Conservation (phyloP, 441 rosid species). For the Adansonia rubrostipa region DNA sequence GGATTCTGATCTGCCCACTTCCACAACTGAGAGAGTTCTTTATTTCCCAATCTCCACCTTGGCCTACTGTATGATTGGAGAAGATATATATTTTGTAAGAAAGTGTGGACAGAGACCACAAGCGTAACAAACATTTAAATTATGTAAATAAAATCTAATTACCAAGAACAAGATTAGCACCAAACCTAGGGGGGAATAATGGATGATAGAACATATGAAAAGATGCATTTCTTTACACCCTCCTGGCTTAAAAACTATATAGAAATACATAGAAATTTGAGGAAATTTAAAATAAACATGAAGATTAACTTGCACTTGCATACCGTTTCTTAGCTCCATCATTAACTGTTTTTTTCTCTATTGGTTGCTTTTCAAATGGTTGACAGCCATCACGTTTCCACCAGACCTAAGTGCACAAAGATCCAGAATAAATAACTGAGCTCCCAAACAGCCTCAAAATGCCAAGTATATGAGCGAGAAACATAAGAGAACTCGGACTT, state of each 20-base stretch:
- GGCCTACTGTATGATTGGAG: constrained; percentile 61
- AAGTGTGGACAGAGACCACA: background rate
- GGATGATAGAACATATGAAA: background rate
- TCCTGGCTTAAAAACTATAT: background rate
- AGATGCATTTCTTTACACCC: background rate
- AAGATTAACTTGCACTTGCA: constrained; percentile 22
- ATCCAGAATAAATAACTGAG: constrained; percentile 24
- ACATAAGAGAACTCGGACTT: constrained; percentile 33
- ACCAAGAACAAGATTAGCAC: background rate
- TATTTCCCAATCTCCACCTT: constrained; percentile 93
- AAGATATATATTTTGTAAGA: constrained; percentile 13
- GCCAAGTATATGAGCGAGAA: constrained; percentile 2
- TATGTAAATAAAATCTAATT: background rate
- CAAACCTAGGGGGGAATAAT: background rate
- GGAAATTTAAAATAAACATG: constrained; percentile 10
- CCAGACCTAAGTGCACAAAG: constrained; percentile 69
- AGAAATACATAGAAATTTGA: background rate
- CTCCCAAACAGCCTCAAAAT: constrained; percentile 22
- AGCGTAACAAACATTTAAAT: background rate
- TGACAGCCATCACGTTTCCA: constrained; percentile 99
- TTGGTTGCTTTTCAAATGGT: constrained; percentile 90
- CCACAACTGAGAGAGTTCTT: constrained; percentile 98
- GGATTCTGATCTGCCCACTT: constrained; percentile 98
- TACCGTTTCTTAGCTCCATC: constrained; percentile 84
- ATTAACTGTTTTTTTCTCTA: constrained; percentile 61